Conservation (phyloP, 2,329 filamentous ascomycete genomes). For the Aspergillus terreus region DNA sequence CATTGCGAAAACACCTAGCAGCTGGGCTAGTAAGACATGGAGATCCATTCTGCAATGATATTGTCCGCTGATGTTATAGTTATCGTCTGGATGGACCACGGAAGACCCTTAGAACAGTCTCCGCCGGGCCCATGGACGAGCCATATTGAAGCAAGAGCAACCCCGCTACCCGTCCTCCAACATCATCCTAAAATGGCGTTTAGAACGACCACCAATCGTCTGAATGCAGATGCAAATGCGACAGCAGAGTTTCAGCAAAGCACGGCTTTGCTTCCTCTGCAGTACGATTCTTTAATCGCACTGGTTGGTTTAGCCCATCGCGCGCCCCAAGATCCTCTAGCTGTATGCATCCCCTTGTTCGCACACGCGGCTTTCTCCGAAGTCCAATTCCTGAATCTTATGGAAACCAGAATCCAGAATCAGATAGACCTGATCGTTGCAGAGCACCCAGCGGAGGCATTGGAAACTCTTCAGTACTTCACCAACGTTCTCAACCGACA, state of each 20-base stretch:
- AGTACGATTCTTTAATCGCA: conserved; percentile 4
- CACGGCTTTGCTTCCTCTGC: conserved; percentile 1
- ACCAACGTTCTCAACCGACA: conserved; percentile 3
- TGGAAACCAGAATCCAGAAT: conserved; percentile 1
- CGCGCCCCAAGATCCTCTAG: conserved; percentile 1
- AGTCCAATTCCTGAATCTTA: conserved; percentile 4
- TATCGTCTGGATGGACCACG: conserved; percentile 2
- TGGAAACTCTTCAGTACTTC: conserved; percentile 5
- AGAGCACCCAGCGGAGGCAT: neutral
- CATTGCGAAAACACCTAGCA: neutral
- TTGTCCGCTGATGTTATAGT: neutral
- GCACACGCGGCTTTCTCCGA: conserved; percentile 6
- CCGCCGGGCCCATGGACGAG: conserved; percentile 3
- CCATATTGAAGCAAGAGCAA: conserved; percentile 1
- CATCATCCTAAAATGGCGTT: conserved; percentile 6
- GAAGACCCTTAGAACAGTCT: neutral
- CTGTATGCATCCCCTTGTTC: conserved; percentile 2
- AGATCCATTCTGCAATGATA: neutral
- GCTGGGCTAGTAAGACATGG: neutral
- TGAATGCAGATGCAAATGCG: neutral
- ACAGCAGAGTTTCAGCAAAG: conserved; percentile 5
- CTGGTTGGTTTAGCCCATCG: conserved; percentile 2
- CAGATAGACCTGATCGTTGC: neutral
- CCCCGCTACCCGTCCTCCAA: conserved; percentile 2
- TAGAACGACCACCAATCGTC: conserved; percentile 1